These are phyloP conservation scores for Verticillium tricorpus DNA, from an alignment of 2,329 filamentous ascomycete genomes.

Conservation along the genomic window DNA sequence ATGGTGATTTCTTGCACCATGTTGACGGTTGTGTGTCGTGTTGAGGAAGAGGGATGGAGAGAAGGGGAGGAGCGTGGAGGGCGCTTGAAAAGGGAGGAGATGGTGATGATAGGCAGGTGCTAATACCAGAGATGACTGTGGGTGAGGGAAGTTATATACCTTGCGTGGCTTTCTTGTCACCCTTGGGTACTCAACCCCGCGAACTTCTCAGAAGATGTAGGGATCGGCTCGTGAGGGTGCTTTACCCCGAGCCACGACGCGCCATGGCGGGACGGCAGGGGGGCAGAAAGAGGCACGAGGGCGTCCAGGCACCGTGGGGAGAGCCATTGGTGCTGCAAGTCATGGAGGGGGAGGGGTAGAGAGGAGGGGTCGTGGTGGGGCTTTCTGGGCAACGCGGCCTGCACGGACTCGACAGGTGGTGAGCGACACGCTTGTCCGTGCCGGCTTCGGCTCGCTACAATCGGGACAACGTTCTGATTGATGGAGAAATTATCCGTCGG, in stretches of 20 bases:
- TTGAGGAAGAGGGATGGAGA: neutral
- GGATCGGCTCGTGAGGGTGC: slow-evolving; percentile 1
- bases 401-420: neutral
- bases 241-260: slow-evolving; percentile 4
- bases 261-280: neutral
- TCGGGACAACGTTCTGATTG: slow-evolving; percentile 18
- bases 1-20: slow-evolving; percentile 59
- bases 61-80: neutral
- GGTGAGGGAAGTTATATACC: neutral
- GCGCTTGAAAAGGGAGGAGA: neutral
- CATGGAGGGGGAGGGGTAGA: slow-evolving; percentile 10
- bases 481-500: slow-evolving; percentile 22
- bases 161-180: neutral
- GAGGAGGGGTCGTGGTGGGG: slow-evolving; percentile 10
- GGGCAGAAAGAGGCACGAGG: neutral
- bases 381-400: neutral
- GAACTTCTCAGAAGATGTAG: neutral
- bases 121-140: neutral
- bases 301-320: neutral
- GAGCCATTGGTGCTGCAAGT: slow-evolving; percentile 1
- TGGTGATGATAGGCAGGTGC: neutral
- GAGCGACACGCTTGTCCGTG: neutral
- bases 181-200: slow-evolving; percentile 7
- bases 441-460: slow-evolving; percentile 4
- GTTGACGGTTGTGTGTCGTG: neutral